A percentile compares a stretch with the other conserved stretches of the same genome.
phyloP scores from a whole-genome alignment of 257 asterid genomes.

The Salvia miltiorrhiza region DNA sequence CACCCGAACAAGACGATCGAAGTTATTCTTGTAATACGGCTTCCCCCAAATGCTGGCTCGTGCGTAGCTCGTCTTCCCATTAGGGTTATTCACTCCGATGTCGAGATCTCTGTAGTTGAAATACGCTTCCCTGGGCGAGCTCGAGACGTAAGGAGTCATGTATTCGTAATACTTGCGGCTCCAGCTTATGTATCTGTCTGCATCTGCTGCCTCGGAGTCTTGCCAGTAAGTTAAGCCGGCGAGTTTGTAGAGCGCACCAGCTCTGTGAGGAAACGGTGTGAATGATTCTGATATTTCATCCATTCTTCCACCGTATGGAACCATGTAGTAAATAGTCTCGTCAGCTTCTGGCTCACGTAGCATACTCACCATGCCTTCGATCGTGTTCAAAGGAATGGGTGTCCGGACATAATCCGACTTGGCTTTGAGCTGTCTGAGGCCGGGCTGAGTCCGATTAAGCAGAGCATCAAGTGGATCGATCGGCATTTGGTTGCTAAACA shows the following conservation, averaged over 20 bases:
- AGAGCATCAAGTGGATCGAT: conserved; percentile 11
- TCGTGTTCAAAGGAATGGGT: conserved; percentile 21
- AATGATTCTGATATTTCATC: conserved; percentile 18
- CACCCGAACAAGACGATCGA: too few relatives aligned
- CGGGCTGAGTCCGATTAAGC: conserved; percentile 17
- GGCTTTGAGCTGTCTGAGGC: conserved; percentile 1
- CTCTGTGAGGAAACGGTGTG: conserved; percentile 17
- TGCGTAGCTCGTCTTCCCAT: too few relatives aligned
- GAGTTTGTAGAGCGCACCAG: not conserved
- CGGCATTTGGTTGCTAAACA: not conserved
- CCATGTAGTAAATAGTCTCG: not conserved
- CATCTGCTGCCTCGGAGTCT: too few relatives aligned
- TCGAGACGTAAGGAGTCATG: too few relatives aligned
- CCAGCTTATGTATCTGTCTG: too few relatives aligned
- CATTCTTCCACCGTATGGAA: conserved; percentile 39
- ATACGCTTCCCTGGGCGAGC: too few relatives aligned
- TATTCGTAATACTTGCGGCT: too few relatives aligned
- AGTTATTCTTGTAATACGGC: too few relatives aligned
- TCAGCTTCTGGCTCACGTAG: conserved; percentile 18
- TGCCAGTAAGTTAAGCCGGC: too few relatives aligned
- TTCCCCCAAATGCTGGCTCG: too few relatives aligned
- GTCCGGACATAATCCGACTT: not conserved
- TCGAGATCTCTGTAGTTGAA: too few relatives aligned
- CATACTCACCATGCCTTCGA: conserved; percentile 20
- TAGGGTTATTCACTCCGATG: too few relatives aligned